phyloP scores from a whole-genome alignment of 163 green algal species.

The Prototheca stagnorum region DNA sequence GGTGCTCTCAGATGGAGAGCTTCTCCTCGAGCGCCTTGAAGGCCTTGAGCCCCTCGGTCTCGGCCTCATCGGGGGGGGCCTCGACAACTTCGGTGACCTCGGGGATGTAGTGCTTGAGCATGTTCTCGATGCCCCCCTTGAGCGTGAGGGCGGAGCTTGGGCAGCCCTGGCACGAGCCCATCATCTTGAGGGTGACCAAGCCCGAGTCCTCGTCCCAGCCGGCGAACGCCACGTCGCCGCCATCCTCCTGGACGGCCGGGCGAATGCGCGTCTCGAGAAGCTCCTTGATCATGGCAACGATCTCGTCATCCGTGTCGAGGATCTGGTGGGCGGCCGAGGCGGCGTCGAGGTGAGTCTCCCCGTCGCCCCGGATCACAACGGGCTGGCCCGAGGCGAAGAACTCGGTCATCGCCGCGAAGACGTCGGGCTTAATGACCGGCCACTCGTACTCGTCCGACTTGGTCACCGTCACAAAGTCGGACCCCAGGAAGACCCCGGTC shows the following conservation, averaged over 20 bases:
- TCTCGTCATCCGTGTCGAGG: slow-evolving; percentile 43
- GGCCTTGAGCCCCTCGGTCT: slow-evolving; percentile 42
- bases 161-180: slow-evolving; percentile 68
- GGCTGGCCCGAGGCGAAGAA: slow-evolving; percentile 44
- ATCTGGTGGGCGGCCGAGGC: slow-evolving; percentile 33
- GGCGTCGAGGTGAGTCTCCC: slow-evolving; percentile 43
- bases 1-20: slow-evolving; percentile 22
- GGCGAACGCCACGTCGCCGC: slow-evolving; percentile 86
- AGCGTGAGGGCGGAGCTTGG: slow-evolving; percentile 84
- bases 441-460: slow-evolving; percentile 64
- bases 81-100: slow-evolving; percentile 74
- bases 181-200: slow-evolving; percentile 74
- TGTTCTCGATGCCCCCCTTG: slow-evolving; percentile 97
- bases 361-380: no score
- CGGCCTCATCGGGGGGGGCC: slow-evolving; percentile 51
- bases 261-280: slow-evolving; percentile 95
- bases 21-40: slow-evolving; percentile 60
- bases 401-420: slow-evolving; percentile 95
- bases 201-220: slow-evolving; percentile 70
- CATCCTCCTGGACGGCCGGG: slow-evolving; percentile 88
- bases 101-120: slow-evolving; percentile 97
- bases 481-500: slow-evolving; percentile 69
- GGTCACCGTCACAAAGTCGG: slow-evolving; percentile 93
- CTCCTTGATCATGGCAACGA: slow-evolving; percentile 98
- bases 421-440: slow-evolving; percentile 80